Base-by-base conservation (phyloP, 2,329 filamentous ascomycete genomes). In the Fusarium goolgardi region DNA sequence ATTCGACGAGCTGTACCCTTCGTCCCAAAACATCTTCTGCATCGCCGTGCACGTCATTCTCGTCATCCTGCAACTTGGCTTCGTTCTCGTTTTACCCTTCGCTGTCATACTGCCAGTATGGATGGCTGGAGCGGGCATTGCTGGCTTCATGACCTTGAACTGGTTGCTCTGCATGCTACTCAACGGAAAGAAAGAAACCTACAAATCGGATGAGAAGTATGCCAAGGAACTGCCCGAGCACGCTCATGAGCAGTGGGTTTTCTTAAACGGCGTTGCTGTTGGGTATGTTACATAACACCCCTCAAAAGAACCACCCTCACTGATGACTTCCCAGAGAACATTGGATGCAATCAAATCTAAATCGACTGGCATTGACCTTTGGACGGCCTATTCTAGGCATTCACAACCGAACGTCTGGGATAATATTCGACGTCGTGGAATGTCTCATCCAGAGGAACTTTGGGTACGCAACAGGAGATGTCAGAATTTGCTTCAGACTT, bases 361-460 rank as follows among this genome's bases (percentile, higher is more conserved):
- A 94, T 75, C 86, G 90, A 2, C 81, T 95, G 6, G 88, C 91
- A 1, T 77, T 89, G 46, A 93, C 90, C 0, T 95, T 95, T 75
- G 86, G 88, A 35, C 86, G 92, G 3, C 90, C 87, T 0, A 80
- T 95, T 6, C 82, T 88, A 1, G 92, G 91, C 27, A 87, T 95
- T 15, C 92, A 94, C 72, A 95, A 94, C 75, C 85, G 84, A 63
- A 95, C 91, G 67, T 88, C 82, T 2, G 92, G 92, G 3, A 85
- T 94, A 47, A 75, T 94, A 18, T 93, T 94, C 67, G 92, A 96
- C 71, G 81, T 94, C 1, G 77, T 94, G 27, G 90, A 96, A 77
- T 94, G 91, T 70, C 81, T 96, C 13, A 81, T 95, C 64, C 91
- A 96, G 76, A 87, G 92, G 40, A 90, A 90, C 75, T 89, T 94